Evolutionary conservation across 345 rosid genomes (phyloP), one percentile per base, ranked within the genome.

Genomic region (Firmiana major): DNA sequence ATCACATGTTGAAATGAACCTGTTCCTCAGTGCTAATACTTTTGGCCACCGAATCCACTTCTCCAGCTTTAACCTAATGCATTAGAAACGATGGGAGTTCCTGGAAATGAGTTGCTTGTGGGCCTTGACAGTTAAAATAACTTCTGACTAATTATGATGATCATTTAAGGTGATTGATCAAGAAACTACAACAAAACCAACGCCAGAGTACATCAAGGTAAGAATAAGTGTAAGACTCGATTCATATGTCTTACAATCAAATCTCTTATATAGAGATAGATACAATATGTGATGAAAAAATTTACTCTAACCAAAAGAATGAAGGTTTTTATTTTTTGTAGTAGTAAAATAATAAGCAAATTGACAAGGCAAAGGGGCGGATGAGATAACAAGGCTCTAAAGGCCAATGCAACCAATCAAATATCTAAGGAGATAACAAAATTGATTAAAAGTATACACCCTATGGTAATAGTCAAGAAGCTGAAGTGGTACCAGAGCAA

Each of bases 31-130:
- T 74, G 48, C 46, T 66, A 28, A 70, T 78, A 71, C 51, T 83
- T 77, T 54, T 55, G 77, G 88, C 73, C 78, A 85, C 80, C 86
- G 43, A 84, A 78, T 80, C 78, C 87, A 81, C 75, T 60, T 71
- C 48, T 60, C 11, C 4, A 16, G n/a, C 26, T 34, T 17, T 36
- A 15, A 78, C 84, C 84, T 78, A 80, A 83, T 22, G 83, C 83
- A 6, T 4, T 64, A 36, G 22, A 42, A 42, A 64, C 60, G 12
- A 43, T 67, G 46, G 16, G 8, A 34, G 24, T 13, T 17, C 62
- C 45, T 71, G 28, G 58, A 26, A 48, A 46, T 48, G 38, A 69
- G 24, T 19, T 64, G 26, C 26, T 38, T 9, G 48, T 62, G 59
- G 69, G 21, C 24, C 69, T 64, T 64, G 43, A 64, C 48, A 69